These are phyloP conservation scores for Paraurostyla sp. DNA, from an alignment of 73 alveolate genomes.

Conservation along the genomic window DNA sequence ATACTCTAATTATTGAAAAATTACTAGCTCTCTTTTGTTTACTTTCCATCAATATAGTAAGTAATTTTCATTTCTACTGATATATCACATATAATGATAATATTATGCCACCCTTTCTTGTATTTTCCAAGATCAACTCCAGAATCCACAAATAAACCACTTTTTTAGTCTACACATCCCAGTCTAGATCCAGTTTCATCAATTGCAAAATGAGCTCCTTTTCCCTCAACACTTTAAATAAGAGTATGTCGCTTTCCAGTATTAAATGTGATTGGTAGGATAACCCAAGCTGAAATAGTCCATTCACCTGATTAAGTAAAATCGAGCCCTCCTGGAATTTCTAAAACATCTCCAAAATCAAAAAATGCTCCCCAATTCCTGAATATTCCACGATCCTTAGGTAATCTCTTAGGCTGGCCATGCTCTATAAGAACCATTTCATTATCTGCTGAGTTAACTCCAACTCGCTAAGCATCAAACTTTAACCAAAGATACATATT, in stretches of 20 bases:
- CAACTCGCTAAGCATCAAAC: conserved; percentile 18
- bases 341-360: conserved; percentile 50
- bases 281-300: conserved; percentile 56
- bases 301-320: neutral
- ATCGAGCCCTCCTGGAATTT: conserved; percentile 4
- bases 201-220: conserved; percentile 50
- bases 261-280: conserved; percentile 50
- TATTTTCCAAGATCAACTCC: conserved; percentile 33
- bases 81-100: conserved; percentile 49
- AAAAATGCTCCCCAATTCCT: conserved; percentile 70
- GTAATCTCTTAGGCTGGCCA: conserved; percentile 58
- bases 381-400: conserved; percentile 58
- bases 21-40: neutral
- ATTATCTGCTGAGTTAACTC: conserved; percentile 48
- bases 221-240: conserved; percentile 22
- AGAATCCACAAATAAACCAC: conserved; percentile 25
- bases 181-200: conserved; percentile 55
- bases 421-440: neutral
- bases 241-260: conserved; percentile 57
- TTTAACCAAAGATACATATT: conserved; percentile 61
- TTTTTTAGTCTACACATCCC: neutral
- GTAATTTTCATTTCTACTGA: conserved; percentile 33
- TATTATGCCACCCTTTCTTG: conserved; percentile 67
- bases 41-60: conserved; percentile 50
- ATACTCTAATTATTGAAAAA: neutral